These are phyloP conservation scores for Schizophyllum commune DNA, from an alignment of 1,284 basidiomycete genomes.

Conservation along the genomic window DNA sequence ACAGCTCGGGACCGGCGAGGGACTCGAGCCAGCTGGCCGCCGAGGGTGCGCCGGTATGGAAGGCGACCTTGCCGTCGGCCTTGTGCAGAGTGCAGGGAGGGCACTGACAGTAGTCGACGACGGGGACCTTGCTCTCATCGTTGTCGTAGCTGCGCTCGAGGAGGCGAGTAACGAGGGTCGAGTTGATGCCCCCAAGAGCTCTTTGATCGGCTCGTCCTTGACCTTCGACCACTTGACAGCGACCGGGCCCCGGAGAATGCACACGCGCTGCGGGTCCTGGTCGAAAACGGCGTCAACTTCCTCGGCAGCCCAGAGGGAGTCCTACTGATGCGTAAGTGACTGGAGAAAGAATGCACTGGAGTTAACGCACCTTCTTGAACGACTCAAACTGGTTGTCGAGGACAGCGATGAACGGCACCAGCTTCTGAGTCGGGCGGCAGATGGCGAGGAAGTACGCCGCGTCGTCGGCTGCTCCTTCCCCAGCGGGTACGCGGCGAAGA, in stretches of 20 bases:
- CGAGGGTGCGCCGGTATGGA: conserved; percentile 31
- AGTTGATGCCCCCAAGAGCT: conserved; percentile 88
- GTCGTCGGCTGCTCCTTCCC: conserved; percentile 86
- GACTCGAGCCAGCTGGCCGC: conserved; percentile 75
- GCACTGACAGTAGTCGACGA: conserved; percentile 65
- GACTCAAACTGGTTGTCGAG: conserved; percentile 91
- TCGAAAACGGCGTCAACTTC: conserved; percentile 99
- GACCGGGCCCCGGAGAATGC: conserved; percentile 95
- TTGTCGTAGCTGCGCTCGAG: conserved; percentile 78
- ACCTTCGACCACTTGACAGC: conserved; percentile 83
- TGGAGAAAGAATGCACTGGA: conserved; percentile 2
- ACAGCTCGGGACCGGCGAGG: conserved; percentile 74
- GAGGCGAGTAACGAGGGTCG: conserved; percentile 70
- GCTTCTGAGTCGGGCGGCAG: conserved; percentile 94
- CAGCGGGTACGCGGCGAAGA: conserved; percentile 81
- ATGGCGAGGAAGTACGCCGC: conserved; percentile 94
- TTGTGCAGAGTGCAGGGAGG: conserved; percentile 41
- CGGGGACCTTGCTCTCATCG: conserved; percentile 75
- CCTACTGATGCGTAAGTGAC: conserved; percentile 37
- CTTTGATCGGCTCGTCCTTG: conserved; percentile 92
- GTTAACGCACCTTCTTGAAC: conserved; percentile 85
- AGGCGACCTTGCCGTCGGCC: conserved; percentile 37
- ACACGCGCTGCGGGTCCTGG: conserved; percentile 96
- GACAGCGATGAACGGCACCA: conserved; percentile 97
- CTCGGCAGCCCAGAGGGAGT: conserved; percentile 96